Evolutionary conservation across 768 basidiomycete species (phyloP), one percentile per base, ranked within the genome.

Genomic region (Boletus sp.): DNA sequence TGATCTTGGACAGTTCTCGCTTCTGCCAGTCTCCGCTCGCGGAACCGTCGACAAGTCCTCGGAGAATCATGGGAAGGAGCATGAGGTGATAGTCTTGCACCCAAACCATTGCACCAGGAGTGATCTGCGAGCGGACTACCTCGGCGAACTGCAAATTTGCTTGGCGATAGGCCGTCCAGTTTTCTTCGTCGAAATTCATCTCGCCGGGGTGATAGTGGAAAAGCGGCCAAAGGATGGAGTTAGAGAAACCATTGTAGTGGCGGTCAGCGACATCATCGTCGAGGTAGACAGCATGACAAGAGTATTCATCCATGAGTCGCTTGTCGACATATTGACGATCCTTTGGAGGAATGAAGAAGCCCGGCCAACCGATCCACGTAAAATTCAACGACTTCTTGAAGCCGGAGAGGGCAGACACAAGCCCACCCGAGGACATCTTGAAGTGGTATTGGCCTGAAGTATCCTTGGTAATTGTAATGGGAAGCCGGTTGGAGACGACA

Each of bases 171-270:
- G 93, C 97, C 50, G 87, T 83, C 97, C 97, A 99, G 70, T 98
- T 92, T 68, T 91, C 91, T 75, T 97, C 93, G 72, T 98, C 96
- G 67, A 99, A 99, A 74, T 93, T 96, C 94, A 99, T 98, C 76
- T 98, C 97, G 59, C 96, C 96, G 8, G 97, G 97, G 71, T 98
- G 96, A 74, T 98, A 99, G 71, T 99, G 97, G 81, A 99, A 98
- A 44, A 99, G 79, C 3, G 97, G 97, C 97, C 97, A 99, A 47
- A 99, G 84, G 74, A 99, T 98, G 50, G 95, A 97, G 76, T 99
- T 99, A 63, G 95, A 96, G 81, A 99, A 98, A 52, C 97, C 93
- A 69, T 95, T 95, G 75, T 93, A 99, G 73, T 98, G 95, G 49
- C 88, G 83, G 72, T 99, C 97, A n/a, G 97, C 96, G 59, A 99